Percentiles rank a stretch among this genome's conserved stretches.
Conservation (phyloP, 2,329 filamentous ascomycete species). For the Cryoendolithus antarcticus region DNA sequence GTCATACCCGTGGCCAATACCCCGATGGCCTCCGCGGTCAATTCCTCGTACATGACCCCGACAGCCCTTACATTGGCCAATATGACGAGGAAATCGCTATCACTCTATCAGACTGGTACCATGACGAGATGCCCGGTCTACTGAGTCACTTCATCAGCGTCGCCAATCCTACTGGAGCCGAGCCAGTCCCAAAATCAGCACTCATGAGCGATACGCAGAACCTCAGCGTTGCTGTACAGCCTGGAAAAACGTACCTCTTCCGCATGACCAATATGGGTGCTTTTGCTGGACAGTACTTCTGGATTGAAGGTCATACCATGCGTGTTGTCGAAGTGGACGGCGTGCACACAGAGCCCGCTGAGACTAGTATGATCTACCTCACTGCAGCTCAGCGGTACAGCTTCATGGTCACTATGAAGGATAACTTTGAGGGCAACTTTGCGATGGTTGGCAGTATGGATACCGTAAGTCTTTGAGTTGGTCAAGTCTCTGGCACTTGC, state of each 20-base stretch:
- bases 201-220: slow-evolving; percentile 51
- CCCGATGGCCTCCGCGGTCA: slow-evolving; percentile 58
- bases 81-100: slow-evolving; percentile 51
- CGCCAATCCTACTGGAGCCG: slow-evolving; percentile 45
- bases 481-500: background rate
- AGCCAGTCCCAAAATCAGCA: slow-evolving; percentile 53
- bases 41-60: slow-evolving; percentile 50
- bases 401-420: slow-evolving; percentile 50
- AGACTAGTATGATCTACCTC: slow-evolving; percentile 50
- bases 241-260: slow-evolving; percentile 49
- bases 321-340: slow-evolving; percentile 59
- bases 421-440: slow-evolving; percentile 41
- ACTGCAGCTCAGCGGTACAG: slow-evolving; percentile 62
- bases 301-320: slow-evolving; percentile 55
- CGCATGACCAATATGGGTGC: slow-evolving; percentile 59
- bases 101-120: slow-evolving; percentile 62
- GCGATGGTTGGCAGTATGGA: slow-evolving; percentile 46
- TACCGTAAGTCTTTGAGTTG: slow-evolving; percentile 19
- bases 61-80: slow-evolving; percentile 39
- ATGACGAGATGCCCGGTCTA: slow-evolving; percentile 42
- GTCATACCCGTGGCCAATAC: slow-evolving; percentile 51
- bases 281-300: slow-evolving; percentile 60
- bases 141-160: slow-evolving; percentile 41
- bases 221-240: slow-evolving; percentile 30
- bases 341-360: slow-evolving; percentile 48